phyloP scores from a whole-genome alignment of 371 early-diverging fungal genomes.

The Lichtheimia corymbifera region DNA sequence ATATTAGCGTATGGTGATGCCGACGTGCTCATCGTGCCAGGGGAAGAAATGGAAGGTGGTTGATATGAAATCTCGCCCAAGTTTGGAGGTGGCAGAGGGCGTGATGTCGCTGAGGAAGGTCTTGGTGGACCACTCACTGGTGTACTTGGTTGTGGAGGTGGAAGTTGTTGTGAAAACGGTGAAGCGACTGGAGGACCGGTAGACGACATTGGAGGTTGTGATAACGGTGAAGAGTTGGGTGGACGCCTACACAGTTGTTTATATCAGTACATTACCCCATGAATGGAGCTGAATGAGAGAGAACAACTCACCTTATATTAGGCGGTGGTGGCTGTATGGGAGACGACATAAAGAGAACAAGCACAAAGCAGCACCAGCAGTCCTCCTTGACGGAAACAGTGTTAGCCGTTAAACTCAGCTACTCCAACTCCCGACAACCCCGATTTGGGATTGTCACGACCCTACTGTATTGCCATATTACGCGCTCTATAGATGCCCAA shows the following conservation, averaged over 20 bases:
- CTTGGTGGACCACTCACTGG: constrained; percentile 8
- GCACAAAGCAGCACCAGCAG: neutral
- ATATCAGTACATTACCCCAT: neutral
- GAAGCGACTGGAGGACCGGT: constrained; percentile 8
- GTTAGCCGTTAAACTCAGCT: no score
- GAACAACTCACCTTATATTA: constrained; percentile 10
- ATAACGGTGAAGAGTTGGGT: constrained; percentile 7
- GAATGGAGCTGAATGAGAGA: neutral
- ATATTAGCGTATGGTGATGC: constrained; percentile 8
- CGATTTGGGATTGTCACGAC: no score
- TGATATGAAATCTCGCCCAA: constrained; percentile 12
- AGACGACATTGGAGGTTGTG: constrained; percentile 11
- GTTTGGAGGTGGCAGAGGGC: constrained; percentile 10
- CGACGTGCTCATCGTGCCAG: constrained; percentile 5
- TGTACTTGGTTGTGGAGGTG: constrained; percentile 10
- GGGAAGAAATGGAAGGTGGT: constrained; percentile 12
- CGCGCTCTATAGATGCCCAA: no score
- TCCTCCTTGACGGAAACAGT: neutral
- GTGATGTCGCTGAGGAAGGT: constrained; percentile 11
- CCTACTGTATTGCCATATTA: no score
- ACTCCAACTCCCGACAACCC: no score
- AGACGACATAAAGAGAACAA: constrained; percentile 11
- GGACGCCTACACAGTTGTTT: constrained; percentile 2
- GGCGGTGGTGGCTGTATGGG: constrained; percentile 16
- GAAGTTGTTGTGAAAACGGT: constrained; percentile 12